Percentiles rank a stretch among this genome's conserved stretches.
These are phyloP conservation scores for Alternaria postmessia DNA, from an alignment of 2,329 filamentous ascomycete species.

Conservation along the genomic window DNA sequence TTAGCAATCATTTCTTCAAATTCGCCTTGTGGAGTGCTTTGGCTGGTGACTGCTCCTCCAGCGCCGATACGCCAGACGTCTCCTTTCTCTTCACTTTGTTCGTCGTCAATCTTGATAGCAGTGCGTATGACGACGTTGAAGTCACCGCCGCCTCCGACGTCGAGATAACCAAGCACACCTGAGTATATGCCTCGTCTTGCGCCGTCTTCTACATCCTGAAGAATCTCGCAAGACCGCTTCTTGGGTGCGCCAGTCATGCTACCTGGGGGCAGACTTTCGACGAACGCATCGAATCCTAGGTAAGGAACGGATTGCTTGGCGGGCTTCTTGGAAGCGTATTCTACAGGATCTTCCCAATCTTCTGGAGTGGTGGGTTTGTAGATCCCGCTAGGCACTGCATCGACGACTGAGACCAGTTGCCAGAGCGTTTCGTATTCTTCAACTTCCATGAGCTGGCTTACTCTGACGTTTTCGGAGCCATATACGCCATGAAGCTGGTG, in stretches of 20 bases:
- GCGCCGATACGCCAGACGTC: conserved; percentile 86
- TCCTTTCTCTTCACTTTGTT: conserved; percentile 22
- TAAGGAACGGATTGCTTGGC: conserved; percentile 24
- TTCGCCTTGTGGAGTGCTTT: conserved; percentile 82
- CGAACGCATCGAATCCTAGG: conserved; percentile 78
- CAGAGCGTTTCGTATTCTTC: conserved; percentile 93
- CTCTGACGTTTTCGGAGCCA: conserved; percentile 74
- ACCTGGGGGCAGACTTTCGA: conserved; percentile 81
- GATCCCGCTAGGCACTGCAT: conserved; percentile 60
- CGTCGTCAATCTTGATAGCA: conserved; percentile 64
- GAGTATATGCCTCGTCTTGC: conserved; percentile 80
- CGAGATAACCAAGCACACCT: conserved; percentile 88
- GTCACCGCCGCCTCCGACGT: conserved; percentile 83
- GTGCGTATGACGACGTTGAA: conserved; percentile 92
- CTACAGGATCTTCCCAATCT: conserved; percentile 42
- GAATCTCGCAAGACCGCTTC: conserved; percentile 86
- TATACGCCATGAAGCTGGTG: conserved; percentile 91
- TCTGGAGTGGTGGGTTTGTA: conserved; percentile 39
- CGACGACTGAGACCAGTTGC: conserved; percentile 88
- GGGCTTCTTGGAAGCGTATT: conserved; percentile 25
- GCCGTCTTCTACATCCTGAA: conserved; percentile 71
- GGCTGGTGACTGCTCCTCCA: conserved; percentile 85
- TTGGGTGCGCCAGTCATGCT: conserved; percentile 98
- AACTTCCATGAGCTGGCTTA: conserved; percentile 81
- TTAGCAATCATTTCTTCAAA: conserved; percentile 81